phyloP scores from a whole-genome alignment of 768 basidiomycete genomes.

The Pleurotus djamor region DNA sequence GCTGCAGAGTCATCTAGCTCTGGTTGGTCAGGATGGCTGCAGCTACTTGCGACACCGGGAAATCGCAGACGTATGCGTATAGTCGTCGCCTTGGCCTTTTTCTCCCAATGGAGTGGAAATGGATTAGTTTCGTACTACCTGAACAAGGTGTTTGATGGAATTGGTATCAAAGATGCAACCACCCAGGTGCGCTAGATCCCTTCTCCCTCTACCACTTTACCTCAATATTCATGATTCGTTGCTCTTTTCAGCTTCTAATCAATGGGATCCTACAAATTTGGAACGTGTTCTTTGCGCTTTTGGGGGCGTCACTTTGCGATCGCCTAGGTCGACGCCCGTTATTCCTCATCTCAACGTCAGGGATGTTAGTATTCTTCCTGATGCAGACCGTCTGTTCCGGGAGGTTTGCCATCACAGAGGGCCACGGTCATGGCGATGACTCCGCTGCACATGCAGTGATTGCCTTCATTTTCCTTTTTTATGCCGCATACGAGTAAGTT shows the following conservation, averaged over 20 bases:
- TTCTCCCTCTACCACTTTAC: conserved; percentile 10
- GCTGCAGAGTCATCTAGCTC: not conserved
- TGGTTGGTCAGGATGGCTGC: conserved; percentile 33
- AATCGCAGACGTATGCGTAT: conserved; percentile 55
- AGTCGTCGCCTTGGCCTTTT: conserved; percentile 56
- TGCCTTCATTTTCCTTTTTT: conserved; percentile 60
- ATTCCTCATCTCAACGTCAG: conserved; percentile 38
- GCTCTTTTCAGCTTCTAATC: conserved; percentile 25
- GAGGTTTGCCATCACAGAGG: conserved; percentile 26
- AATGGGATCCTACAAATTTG: conserved; percentile 55
- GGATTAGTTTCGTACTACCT: conserved; percentile 64
- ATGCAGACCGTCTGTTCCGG: conserved; percentile 47
- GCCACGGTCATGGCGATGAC: not conserved
- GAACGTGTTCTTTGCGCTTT: conserved; percentile 49
- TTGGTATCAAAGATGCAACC: conserved; percentile 34
- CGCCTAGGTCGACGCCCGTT: conserved; percentile 46
- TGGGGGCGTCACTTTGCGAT: conserved; percentile 47
- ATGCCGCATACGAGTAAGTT: conserved; percentile 50
- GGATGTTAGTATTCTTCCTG: conserved; percentile 46
- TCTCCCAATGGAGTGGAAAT: conserved; percentile 58
- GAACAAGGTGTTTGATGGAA: conserved; percentile 49
- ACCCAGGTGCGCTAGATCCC: not conserved
- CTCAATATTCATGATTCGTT: not conserved
- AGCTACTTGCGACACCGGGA: conserved; percentile 44
- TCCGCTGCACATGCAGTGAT: conserved; percentile 51